A percentile compares a stretch with the other conserved stretches of the same genome.
These are phyloP conservation scores for Exophiala sideris DNA, from an alignment of 2,329 filamentous ascomycete genomes.

Conservation along the genomic window DNA sequence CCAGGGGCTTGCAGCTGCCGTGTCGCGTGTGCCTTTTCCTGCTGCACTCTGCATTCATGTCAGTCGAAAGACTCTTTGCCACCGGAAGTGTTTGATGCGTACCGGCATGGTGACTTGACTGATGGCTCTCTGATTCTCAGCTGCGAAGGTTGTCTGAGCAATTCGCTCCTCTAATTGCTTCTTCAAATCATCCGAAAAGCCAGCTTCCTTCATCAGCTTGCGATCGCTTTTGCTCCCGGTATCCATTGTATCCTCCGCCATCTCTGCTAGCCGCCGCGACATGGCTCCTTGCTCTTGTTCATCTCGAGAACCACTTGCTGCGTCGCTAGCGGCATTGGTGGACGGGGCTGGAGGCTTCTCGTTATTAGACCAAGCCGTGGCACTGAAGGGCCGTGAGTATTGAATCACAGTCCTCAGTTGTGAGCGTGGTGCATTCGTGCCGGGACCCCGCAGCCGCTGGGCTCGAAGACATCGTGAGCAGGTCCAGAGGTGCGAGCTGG, in stretches of 20 bases:
- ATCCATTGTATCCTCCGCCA: slow-evolving; percentile 59
- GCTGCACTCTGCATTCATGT: slow-evolving; percentile 49
- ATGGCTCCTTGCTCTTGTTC: slow-evolving; percentile 52
- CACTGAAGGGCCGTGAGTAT: slow-evolving; percentile 13
- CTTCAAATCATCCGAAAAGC: slow-evolving; percentile 61
- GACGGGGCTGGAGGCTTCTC: slow-evolving; percentile 3
- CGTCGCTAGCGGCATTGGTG: not conserved
- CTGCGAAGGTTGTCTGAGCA: slow-evolving; percentile 53
- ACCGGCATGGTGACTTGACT: slow-evolving; percentile 53
- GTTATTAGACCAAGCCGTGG: not conserved
- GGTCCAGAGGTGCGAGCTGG: slow-evolving; percentile 21
- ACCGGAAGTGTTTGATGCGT: slow-evolving; percentile 21
- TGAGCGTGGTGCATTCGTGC: not conserved
- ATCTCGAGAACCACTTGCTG: slow-evolving; percentile 1
- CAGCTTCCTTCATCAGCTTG: slow-evolving; percentile 58
- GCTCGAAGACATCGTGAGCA: slow-evolving; percentile 25
- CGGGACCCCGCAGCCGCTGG: slow-evolving; percentile 16
- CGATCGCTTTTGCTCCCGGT: slow-evolving; percentile 53
- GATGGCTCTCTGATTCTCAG: slow-evolving; percentile 52
- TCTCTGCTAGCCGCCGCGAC: slow-evolving; percentile 54
- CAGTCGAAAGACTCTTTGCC: not conserved
- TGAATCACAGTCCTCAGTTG: not conserved
- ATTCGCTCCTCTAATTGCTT: slow-evolving; percentile 57
- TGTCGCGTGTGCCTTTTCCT: slow-evolving; percentile 64
- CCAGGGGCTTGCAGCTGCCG: slow-evolving; percentile 70